These are phyloP conservation scores for Leccinum fibrillosum DNA, from an alignment of 768 basidiomycete genomes.

Conservation along the genomic window DNA sequence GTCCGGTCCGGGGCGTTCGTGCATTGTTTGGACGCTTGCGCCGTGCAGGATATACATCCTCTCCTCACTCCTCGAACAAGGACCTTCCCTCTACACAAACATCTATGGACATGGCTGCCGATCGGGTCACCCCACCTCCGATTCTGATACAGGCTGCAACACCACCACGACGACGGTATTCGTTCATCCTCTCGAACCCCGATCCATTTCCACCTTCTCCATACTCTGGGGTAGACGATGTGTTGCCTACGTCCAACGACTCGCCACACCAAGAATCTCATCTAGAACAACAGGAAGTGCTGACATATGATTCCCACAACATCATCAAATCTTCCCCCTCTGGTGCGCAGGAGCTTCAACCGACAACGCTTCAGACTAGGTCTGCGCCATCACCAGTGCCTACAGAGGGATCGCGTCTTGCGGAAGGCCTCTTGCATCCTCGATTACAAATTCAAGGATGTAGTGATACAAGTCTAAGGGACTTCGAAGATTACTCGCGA, in stretches of 20 bases:
- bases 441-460: conserved; percentile 21
- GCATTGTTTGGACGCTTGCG: conserved; percentile 27
- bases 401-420: conserved; percentile 26
- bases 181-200: conserved; percentile 32
- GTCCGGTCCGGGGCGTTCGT: conserved; percentile 25
- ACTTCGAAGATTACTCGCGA: conserved; percentile 34
- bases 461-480: conserved; percentile 28
- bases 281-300: background rate
- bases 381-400: conserved; percentile 21
- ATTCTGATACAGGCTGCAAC: conserved; percentile 15
- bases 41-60: conserved; percentile 24
- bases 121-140: conserved; percentile 14
- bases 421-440: conserved; percentile 20
- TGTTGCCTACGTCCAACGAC: background rate
- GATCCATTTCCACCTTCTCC: conserved; percentile 25
- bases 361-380: background rate
- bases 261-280: background rate
- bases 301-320: background rate
- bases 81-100: conserved; percentile 17
- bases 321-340: background rate
- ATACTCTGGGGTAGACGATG: conserved; percentile 3
- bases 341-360: background rate
- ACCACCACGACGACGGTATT: conserved; percentile 20
- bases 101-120: conserved; percentile 7
- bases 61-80: conserved; percentile 24